A percentile compares a stretch with the other conserved stretches of the same genome.
Evolutionary conservation across 1,284 basidiomycete genomes (phyloP).

Genomic region (Puccinia horiana): DNA sequence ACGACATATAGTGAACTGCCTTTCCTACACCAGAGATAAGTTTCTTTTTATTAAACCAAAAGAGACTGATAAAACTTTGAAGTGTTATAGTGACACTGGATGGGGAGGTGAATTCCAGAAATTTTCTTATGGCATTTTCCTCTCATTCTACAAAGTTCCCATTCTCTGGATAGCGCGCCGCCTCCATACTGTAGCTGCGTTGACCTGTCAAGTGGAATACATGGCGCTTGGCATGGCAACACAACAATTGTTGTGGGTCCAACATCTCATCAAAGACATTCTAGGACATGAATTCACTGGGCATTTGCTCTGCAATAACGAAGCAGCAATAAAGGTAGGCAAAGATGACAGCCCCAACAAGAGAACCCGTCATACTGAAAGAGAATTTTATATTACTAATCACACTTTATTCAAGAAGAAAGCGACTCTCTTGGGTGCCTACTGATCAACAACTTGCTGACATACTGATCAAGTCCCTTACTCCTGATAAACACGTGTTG

Average conservation of each 20-base stretch:
- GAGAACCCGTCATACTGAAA: not conserved
- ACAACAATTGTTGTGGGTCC: not conserved
- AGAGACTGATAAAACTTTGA: not conserved
- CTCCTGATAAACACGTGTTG: not conserved
- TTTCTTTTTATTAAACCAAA: not conserved
- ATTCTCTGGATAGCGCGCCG: not conserved
- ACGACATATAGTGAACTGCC: not conserved
- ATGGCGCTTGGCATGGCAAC: conserved; percentile 10
- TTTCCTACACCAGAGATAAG: not conserved
- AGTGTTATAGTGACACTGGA: conserved; percentile 2
- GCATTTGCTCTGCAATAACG: not conserved
- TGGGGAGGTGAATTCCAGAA: conserved; percentile 34
- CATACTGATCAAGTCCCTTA: not conserved
- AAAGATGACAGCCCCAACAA: conserved; percentile 17
- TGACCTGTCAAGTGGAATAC: conserved; percentile 19
- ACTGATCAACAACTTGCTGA: not conserved
- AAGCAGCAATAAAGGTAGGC: not conserved
- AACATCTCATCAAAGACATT: not conserved
- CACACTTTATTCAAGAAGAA: not conserved
- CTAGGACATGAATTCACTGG: not conserved
- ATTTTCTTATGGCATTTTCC: conserved; percentile 10
- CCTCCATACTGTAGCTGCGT: not conserved
- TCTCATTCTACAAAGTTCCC: not conserved
- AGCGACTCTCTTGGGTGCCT: not conserved
- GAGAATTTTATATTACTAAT: conserved; percentile 14